A percentile compares a stretch with the other conserved stretches of the same genome.
phyloP scores from a whole-genome alignment of 1,284 basidiomycete species.

The Leccinum pseudoinsigne region DNA sequence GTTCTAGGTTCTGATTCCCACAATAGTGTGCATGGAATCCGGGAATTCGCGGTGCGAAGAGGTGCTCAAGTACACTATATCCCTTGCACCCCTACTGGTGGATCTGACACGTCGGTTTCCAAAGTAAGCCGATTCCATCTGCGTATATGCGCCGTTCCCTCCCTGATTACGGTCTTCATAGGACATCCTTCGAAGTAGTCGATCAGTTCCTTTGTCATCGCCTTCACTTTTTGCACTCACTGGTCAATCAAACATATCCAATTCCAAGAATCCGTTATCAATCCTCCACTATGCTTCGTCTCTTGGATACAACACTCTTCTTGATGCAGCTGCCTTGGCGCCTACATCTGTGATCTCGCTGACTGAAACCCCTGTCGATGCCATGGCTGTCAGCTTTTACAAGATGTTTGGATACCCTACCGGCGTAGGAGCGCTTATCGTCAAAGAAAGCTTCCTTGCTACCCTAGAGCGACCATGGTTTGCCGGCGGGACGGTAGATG shows the following conservation, averaged over 20 bases:
- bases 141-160: conserved; percentile 22
- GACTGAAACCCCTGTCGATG: conserved; percentile 66
- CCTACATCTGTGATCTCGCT: conserved; percentile 70
- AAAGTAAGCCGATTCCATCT: conserved; percentile 46
- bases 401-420: conserved; percentile 91
- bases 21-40: conserved; percentile 83
- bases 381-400: conserved; percentile 83
- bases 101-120: conserved; percentile 54
- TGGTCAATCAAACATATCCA: conserved; percentile 80
- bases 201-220: conserved; percentile 40
- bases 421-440: conserved; percentile 77
- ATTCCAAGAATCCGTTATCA: conserved; percentile 60
- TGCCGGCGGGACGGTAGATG: conserved; percentile 77
- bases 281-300: conserved; percentile 59
- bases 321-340: conserved; percentile 79
- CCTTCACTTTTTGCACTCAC: conserved; percentile 72
- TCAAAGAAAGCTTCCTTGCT: conserved; percentile 65
- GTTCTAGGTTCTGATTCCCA: conserved; percentile 75
- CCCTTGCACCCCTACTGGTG: conserved; percentile 59
- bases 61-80: conserved; percentile 65
- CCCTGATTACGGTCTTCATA: conserved; percentile 21
- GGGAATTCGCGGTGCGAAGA: conserved; percentile 60
- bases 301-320: conserved; percentile 70
- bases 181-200: conserved; percentile 45
- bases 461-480: conserved; percentile 77